Conservation (phyloP, 441 rosid genomes). For the Populus hybrid region DNA sequence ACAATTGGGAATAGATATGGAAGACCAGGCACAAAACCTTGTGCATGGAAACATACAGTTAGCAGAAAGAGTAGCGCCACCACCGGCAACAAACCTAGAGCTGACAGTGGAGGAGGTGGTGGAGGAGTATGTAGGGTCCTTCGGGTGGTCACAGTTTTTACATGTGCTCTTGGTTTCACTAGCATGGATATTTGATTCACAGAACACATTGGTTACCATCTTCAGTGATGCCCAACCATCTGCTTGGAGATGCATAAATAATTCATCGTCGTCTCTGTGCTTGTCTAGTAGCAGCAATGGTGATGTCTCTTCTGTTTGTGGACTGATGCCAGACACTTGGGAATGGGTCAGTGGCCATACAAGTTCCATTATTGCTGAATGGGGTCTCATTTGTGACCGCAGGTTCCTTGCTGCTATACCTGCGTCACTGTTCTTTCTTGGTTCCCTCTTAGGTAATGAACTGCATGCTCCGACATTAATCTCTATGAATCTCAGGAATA, state of each 20-base stretch:
- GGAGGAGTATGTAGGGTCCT: conserved; percentile 52
- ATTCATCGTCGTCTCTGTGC: background rate
- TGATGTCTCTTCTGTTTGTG: background rate
- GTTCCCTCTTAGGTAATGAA: background rate
- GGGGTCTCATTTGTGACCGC: conserved; percentile 57
- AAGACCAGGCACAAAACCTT: background rate
- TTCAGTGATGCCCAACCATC: conserved; percentile 39
- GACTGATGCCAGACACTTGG: background rate
- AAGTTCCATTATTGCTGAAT: conserved; percentile 52
- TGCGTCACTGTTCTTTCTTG: conserved; percentile 57
- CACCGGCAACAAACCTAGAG: background rate
- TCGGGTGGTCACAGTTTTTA: conserved; percentile 31
- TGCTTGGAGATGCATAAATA: background rate
- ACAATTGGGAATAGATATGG: background rate
- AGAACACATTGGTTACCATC: conserved; percentile 52
- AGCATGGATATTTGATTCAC: conserved; percentile 65
- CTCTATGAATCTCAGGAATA: background rate
- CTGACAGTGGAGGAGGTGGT: background rate
- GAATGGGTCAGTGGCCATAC: conserved; percentile 40
- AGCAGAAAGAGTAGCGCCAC: background rate
- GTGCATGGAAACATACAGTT: background rate
- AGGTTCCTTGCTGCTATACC: conserved; percentile 66
- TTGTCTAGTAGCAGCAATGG: background rate
- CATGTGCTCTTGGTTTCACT: conserved; percentile 60
- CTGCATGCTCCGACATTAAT: background rate